Evolutionary conservation across 306 rosid species (phyloP).

Genomic region (Vigna angularis): DNA sequence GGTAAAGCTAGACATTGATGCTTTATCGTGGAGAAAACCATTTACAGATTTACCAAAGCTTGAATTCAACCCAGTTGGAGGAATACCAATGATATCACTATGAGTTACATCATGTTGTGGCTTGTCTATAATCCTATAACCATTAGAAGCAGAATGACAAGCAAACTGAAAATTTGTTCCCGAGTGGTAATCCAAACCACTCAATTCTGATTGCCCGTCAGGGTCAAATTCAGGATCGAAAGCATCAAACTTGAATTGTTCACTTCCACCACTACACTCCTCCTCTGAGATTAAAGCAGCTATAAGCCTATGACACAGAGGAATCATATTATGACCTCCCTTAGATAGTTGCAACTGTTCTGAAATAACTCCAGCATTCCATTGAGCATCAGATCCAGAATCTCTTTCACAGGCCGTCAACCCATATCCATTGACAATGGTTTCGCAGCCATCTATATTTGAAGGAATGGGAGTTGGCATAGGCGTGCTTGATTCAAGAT

Average conservation of each 20-base stretch:
- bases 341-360: conserved; percentile 60
- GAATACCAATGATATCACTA: conserved; percentile 55
- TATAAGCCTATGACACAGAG: conserved; percentile 88
- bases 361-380: conserved; percentile 46
- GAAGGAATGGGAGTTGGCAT: conserved; percentile 55
- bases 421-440: conserved; percentile 63
- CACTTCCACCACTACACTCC: conserved; percentile 70
- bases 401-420: conserved; percentile 52
- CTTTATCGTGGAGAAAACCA: conserved; percentile 67
- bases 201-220: conserved; percentile 70
- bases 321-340: conserved; percentile 66
- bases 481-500: conserved; percentile 58
- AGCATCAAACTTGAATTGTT: conserved; percentile 62
- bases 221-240: conserved; percentile 66
- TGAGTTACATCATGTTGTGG: conserved; percentile 63
- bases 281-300: conserved; percentile 92
- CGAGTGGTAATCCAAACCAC: conserved; percentile 58
- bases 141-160: conserved; percentile 69
- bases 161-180: conserved; percentile 64
- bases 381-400: conserved; percentile 45
- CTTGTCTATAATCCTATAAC: conserved; percentile 59
- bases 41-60: conserved; percentile 59
- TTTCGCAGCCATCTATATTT: conserved; percentile 55
- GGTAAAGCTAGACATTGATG: conserved; percentile 53
- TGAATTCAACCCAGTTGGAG: conserved; percentile 55